These are phyloP conservation scores for Eucalyptus paniculata DNA, from an alignment of 345 rosid genomes.

Conservation along the genomic window DNA sequence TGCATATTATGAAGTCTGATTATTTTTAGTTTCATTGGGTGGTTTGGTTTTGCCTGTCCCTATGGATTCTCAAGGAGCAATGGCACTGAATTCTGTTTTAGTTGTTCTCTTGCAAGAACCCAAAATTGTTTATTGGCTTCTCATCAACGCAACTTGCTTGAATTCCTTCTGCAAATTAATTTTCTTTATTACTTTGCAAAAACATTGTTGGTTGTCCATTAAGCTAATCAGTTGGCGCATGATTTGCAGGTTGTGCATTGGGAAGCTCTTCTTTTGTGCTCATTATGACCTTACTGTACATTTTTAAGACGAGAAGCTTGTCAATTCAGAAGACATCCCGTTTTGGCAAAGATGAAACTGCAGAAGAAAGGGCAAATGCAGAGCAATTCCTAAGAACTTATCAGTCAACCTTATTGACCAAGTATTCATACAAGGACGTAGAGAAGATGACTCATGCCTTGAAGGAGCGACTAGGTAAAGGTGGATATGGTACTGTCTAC, in stretches of 20 bases:
- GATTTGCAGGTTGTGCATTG: slow-evolving; percentile 8
- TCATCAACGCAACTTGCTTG: not conserved
- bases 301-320: not conserved
- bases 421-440: slow-evolving; percentile 4
- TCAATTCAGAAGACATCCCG: not conserved
- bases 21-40: not conserved
- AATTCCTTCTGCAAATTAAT: not conserved
- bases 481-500: slow-evolving; percentile 9
- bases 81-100: not conserved
- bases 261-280: slow-evolving; percentile 3
- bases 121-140: not conserved
- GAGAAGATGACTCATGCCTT: slow-evolving; percentile 5
- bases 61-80: not conserved
- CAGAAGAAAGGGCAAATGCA: slow-evolving; percentile 3
- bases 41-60: not conserved
- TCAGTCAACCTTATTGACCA: slow-evolving; percentile 6
- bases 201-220: not conserved
- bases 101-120: not conserved
- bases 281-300: not conserved
- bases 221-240: not conserved
- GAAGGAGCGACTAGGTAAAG: slow-evolving; percentile 9
- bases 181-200: not conserved
- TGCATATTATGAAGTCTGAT: not conserved
- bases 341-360: not conserved
- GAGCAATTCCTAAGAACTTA: slow-evolving; percentile 11